phyloP scores from a whole-genome alignment of 2,329 filamentous ascomycete genomes.

The Xylariaceae sp. region DNA sequence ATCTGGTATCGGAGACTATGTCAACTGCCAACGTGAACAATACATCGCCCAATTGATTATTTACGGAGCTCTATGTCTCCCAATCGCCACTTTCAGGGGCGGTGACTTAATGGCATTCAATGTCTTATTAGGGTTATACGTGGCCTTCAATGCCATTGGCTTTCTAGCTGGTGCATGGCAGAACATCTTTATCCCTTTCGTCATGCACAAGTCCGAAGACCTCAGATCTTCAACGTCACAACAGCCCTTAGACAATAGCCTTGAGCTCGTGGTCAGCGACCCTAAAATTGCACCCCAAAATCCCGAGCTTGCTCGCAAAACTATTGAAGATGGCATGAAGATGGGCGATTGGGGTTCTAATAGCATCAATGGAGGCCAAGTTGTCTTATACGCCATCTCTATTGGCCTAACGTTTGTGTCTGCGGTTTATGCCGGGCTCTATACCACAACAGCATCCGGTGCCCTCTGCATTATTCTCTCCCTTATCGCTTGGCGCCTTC shows the following conservation, averaged over 20 bases:
- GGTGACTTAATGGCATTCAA: conserved; percentile 11
- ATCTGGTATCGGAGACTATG: conserved; percentile 14
- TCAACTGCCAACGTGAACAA: conserved; percentile 9
- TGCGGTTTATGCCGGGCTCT: conserved; percentile 8
- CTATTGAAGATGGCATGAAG: conserved; percentile 4
- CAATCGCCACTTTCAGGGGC: conserved; percentile 7
- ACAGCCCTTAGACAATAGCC: not conserved
- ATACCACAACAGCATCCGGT: conserved; percentile 12
- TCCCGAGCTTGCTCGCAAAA: not conserved
- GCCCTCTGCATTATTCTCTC: conserved; percentile 12
- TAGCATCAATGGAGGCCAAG: conserved; percentile 9
- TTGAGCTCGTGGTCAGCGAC: too few species aligned
- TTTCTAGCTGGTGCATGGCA: conserved; percentile 16
- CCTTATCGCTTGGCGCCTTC: conserved; percentile 3
- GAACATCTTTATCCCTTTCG: conserved; percentile 15
- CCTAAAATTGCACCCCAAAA: too few species aligned
- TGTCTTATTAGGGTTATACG: conserved; percentile 9
- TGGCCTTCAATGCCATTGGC: conserved; percentile 7
- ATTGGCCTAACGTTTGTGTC: conserved; percentile 15
- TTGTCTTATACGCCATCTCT: conserved; percentile 5
- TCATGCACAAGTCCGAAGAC: conserved; percentile 11
- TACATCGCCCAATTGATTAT: conserved; percentile 9
- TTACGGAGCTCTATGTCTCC: conserved; percentile 11
- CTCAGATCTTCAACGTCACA: not conserved
- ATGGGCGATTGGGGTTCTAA: conserved; percentile 17